These are phyloP conservation scores for Plasmodium adleri DNA, from an alignment of 169 alveolate species.

Conservation along the genomic window DNA sequence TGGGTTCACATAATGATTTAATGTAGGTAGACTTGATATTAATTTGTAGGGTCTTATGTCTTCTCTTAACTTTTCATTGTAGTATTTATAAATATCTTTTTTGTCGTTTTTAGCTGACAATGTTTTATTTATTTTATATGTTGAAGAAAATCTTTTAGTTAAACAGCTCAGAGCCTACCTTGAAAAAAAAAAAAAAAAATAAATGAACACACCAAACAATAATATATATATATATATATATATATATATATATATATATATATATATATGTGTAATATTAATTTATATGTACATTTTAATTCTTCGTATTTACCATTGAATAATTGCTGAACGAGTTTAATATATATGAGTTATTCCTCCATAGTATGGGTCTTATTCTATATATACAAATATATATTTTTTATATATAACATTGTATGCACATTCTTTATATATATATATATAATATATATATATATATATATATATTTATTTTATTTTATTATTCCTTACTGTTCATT, in stretches of 20 bases:
- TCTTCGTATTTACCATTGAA: slow-evolving; percentile 19
- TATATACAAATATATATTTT: neutral
- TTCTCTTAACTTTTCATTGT: slow-evolving; percentile 39
- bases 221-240: no score
- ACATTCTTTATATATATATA: no score
- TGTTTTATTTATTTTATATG: slow-evolving; percentile 13
- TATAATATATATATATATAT: no score
- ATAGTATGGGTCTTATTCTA: slow-evolving; percentile 47
- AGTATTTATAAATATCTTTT: slow-evolving; percentile 37
- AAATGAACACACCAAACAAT: neutral
- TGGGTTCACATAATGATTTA: slow-evolving; percentile 79
- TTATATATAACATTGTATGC: no score
- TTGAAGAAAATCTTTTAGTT: slow-evolving; percentile 27
- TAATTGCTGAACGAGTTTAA: slow-evolving; percentile 25
- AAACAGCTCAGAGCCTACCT: slow-evolving; percentile 25
- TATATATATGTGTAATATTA: neutral
- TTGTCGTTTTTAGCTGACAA: slow-evolving; percentile 16
- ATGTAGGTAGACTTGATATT: slow-evolving; percentile 53
- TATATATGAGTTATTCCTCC: slow-evolving; percentile 19
- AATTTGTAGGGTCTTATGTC: slow-evolving; percentile 51
- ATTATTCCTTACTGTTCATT: slow-evolving; percentile 36
- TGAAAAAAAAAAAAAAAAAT: neutral
- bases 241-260: neutral
- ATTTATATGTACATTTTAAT: neutral
- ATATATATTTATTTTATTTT: neutral